Conservation (phyloP, 148 eudicot genomes). For the Vaccinium vitisidaea region DNA sequence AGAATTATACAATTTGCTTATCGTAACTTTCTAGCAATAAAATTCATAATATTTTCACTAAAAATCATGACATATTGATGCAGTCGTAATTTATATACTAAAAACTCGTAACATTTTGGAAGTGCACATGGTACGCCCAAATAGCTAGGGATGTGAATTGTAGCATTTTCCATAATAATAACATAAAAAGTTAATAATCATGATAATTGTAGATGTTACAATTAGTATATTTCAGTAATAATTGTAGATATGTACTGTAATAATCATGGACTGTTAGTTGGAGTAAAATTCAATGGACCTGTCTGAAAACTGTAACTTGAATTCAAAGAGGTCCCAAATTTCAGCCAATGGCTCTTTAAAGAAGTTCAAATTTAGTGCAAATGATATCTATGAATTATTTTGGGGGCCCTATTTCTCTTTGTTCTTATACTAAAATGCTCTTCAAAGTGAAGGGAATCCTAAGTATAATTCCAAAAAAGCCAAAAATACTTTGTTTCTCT, state of each 20-base stretch:
- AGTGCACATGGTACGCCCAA: too few species aligned
- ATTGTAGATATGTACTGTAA: background rate
- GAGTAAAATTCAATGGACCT: background rate
- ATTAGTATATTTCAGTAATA: too few species aligned
- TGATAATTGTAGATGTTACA: too few species aligned
- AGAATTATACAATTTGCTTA: too few species aligned
- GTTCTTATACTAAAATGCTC: constrained; percentile 14
- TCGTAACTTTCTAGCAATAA: too few species aligned
- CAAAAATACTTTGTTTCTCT: constrained; percentile 29
- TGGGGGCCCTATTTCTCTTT: constrained; percentile 22
- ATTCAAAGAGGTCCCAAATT: background rate
- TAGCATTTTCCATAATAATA: background rate
- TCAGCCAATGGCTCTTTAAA: background rate
- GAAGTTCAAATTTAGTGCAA: background rate
- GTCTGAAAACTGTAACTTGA: background rate
- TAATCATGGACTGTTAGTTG: constrained; percentile 2
- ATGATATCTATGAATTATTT: background rate
- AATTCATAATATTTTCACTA: too few species aligned
- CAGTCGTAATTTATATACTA: too few species aligned
- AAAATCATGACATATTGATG: too few species aligned
- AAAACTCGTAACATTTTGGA: too few species aligned
- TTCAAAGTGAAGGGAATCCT: constrained; percentile 38
- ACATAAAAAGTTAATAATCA: background rate
- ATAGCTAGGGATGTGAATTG: too few species aligned
- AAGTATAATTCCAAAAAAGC: constrained; percentile 36